Evolutionary conservation across 768 basidiomycete genomes (phyloP).

Genomic region (Russula dissimulans): DNA sequence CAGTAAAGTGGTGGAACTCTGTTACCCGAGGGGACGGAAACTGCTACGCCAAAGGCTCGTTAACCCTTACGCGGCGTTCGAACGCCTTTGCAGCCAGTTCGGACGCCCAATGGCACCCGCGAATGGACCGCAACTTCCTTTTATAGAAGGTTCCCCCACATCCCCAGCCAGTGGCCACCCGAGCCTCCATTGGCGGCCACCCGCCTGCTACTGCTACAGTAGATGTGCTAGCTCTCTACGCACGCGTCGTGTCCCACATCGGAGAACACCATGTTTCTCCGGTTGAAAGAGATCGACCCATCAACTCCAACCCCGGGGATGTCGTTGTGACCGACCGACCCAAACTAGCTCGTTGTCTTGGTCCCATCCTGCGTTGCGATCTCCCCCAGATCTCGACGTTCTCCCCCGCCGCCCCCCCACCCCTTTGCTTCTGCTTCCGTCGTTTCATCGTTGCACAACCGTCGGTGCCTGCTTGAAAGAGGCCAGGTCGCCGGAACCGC

Average conservation of each 20-base stretch:
- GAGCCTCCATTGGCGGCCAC: too few species aligned
- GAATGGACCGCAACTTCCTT: not conserved
- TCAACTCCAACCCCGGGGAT: too few species aligned
- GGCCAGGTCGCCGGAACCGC: too few species aligned
- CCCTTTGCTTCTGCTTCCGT: not conserved
- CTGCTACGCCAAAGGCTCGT: not conserved
- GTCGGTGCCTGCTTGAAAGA: not conserved
- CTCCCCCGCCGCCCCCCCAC: not conserved
- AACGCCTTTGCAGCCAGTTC: constrained; percentile 1
- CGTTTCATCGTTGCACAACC: too few species aligned
- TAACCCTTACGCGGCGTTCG: not conserved
- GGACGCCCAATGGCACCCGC: not conserved
- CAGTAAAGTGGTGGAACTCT: too few species aligned
- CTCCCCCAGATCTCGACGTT: not conserved
- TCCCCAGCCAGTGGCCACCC: constrained; percentile 3
- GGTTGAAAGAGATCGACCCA: not conserved
- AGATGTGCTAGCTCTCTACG: too few species aligned
- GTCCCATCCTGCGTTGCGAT: not conserved
- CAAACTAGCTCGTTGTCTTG: too few species aligned
- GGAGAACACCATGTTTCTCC: not conserved
- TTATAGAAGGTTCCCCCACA: not conserved
- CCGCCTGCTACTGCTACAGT: too few species aligned
- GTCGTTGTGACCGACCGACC: too few species aligned
- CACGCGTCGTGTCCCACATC: too few species aligned
- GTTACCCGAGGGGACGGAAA: not conserved